Conservation (phyloP, 1,284 basidiomycete genomes). For the Singerocomus inundabilis region DNA sequence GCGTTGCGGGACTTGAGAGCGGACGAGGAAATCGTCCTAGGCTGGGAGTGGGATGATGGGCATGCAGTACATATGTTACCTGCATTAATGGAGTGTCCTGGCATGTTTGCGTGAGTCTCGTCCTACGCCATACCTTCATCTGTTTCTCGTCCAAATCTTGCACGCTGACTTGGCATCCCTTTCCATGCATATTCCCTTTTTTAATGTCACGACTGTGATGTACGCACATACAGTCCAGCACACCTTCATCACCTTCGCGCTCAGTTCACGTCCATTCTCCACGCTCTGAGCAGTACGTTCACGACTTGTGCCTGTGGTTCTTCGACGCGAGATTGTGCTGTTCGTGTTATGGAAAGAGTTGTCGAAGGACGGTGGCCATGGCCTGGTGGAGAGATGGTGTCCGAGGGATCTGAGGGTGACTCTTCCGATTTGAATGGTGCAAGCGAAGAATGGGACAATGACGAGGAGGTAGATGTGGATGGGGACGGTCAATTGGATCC, state of each 20-base stretch:
- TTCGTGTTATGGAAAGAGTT: slow-evolving; percentile 64
- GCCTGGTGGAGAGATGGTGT: slow-evolving; percentile 34
- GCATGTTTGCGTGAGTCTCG: slow-evolving; percentile 52
- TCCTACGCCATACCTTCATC: background rate
- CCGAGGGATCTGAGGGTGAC: slow-evolving; percentile 26
- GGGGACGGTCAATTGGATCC: slow-evolving; percentile 19
- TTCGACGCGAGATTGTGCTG: slow-evolving; percentile 59
- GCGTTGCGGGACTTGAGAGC: slow-evolving; percentile 74
- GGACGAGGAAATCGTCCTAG: slow-evolving; percentile 86
- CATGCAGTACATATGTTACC: slow-evolving; percentile 85
- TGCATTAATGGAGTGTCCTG: slow-evolving; percentile 59
- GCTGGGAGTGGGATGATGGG: slow-evolving; percentile 97
- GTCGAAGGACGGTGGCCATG: slow-evolving; percentile 44
- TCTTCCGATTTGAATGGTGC: slow-evolving; percentile 17
- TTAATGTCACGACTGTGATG: background rate
- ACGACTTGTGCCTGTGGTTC: slow-evolving; percentile 75
- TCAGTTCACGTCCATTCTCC: slow-evolving; percentile 70
- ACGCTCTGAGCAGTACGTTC: slow-evolving; percentile 72
- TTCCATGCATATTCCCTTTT: background rate
- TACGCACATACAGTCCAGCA: slow-evolving; percentile 39
- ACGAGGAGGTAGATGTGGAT: slow-evolving; percentile 25
- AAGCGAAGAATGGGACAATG: slow-evolving; percentile 22
- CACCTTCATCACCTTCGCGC: slow-evolving; percentile 54
- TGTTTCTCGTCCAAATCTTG: background rate
- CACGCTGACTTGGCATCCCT: slow-evolving; percentile 2